Percentiles rank a stretch among this genome's conserved stretches.
Conservation (phyloP, 805 yeast genomes). For the Saccharomycopsis sp. region DNA sequence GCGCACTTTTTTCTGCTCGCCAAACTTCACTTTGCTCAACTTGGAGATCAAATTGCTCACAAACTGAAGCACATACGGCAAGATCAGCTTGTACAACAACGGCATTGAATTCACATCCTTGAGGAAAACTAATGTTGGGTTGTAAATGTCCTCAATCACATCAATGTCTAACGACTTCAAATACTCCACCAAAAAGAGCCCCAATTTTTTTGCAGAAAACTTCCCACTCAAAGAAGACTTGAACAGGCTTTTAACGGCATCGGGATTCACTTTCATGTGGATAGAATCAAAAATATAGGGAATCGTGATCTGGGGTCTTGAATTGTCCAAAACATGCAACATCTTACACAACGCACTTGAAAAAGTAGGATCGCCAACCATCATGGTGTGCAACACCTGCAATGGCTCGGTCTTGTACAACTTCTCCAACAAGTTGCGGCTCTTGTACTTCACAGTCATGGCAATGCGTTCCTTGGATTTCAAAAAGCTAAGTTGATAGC, state of each 20-base stretch:
- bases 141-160: slow-evolving; percentile 73
- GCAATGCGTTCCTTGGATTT: slow-evolving; percentile 40
- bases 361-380: slow-evolving; percentile 29
- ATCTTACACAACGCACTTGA: slow-evolving; percentile 41
- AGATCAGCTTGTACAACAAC: slow-evolving; percentile 37
- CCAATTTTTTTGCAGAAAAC: slow-evolving; percentile 37
- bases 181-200: slow-evolving; percentile 52
- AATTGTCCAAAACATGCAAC: slow-evolving; percentile 75
- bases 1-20: slow-evolving; percentile 48
- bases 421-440: slow-evolving; percentile 56
- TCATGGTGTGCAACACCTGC: slow-evolving; percentile 61
- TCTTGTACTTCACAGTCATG: slow-evolving; percentile 55
- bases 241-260: slow-evolving; percentile 23
- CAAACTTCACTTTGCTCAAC: slow-evolving; percentile 47
- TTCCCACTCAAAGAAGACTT: slow-evolving; percentile 34
- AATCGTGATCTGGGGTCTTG: slow-evolving; percentile 65
- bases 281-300: slow-evolving; percentile 58
- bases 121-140: slow-evolving; percentile 45
- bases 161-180: slow-evolving; percentile 61
- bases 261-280: slow-evolving; percentile 35
- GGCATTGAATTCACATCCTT: slow-evolving; percentile 46
- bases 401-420: slow-evolving; percentile 60
- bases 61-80: slow-evolving; percentile 47
- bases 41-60: slow-evolving; percentile 46
- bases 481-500: slow-evolving; percentile 22